A percentile compares a stretch with the other conserved stretches of the same genome.
phyloP scores from a whole-genome alignment of 2,329 filamentous ascomycete species.

The Fusarium heterosporum region DNA sequence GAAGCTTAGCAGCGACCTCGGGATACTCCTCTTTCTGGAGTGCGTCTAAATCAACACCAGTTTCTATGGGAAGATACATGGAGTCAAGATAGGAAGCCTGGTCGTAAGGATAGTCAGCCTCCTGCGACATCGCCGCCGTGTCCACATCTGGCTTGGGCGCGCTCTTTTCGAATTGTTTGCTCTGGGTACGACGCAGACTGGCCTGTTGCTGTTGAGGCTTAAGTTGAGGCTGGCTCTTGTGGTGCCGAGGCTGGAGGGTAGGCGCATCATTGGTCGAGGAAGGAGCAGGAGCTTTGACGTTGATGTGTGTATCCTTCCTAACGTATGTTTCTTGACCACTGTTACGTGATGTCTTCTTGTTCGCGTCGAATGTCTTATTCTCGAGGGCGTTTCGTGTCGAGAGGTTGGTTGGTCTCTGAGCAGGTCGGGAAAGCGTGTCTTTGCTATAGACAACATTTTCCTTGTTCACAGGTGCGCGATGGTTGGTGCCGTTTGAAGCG shows the following conservation, averaged over 20 bases:
- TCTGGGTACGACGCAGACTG: slow-evolving; percentile 58
- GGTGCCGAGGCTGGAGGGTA: slow-evolving; percentile 58
- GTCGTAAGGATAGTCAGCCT: slow-evolving; percentile 40
- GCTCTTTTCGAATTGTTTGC: slow-evolving; percentile 54
- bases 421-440: slow-evolving; percentile 55
- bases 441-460: slow-evolving; percentile 57
- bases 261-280: slow-evolving; percentile 39
- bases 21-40: slow-evolving; percentile 42
- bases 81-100: slow-evolving; percentile 48
- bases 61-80: slow-evolving; percentile 43
- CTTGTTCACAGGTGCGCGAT: slow-evolving; percentile 53
- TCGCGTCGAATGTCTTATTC: slow-evolving; percentile 42
- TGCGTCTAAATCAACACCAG: slow-evolving; percentile 41
- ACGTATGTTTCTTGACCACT: slow-evolving; percentile 36
- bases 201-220: slow-evolving; percentile 58
- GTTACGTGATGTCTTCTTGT: slow-evolving; percentile 40
- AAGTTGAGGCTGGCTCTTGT: slow-evolving; percentile 66
- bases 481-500: slow-evolving; percentile 43
- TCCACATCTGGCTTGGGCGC: slow-evolving; percentile 37
- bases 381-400: slow-evolving; percentile 44
- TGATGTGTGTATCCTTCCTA: slow-evolving; percentile 37
- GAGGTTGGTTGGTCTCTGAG: slow-evolving; percentile 47
- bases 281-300: slow-evolving; percentile 30
- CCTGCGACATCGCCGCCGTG: slow-evolving; percentile 23
- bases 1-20: slow-evolving; percentile 46